These are phyloP conservation scores for Blepharisma undulans DNA, from an alignment of 169 alveolate genomes.

Conservation along the genomic window DNA sequence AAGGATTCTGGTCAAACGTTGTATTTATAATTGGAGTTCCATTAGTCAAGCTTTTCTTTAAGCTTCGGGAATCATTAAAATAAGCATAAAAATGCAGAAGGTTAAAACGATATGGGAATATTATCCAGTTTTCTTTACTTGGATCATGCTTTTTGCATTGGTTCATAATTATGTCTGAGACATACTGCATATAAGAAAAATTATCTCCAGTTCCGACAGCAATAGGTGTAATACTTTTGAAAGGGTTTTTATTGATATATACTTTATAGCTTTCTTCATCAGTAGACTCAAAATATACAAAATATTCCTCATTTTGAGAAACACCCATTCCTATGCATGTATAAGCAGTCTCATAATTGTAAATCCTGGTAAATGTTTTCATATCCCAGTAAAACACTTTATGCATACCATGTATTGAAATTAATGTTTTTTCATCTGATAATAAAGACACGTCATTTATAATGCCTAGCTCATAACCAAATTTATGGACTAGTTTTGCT, in stretches of 20 bases:
- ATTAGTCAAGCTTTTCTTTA: not conserved
- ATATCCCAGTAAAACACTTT: not conserved
- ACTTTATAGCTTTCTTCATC: not conserved
- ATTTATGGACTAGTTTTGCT: not conserved
- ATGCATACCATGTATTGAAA: not conserved
- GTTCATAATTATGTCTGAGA: not conserved
- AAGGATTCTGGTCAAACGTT: not conserved
- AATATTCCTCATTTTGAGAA: not conserved
- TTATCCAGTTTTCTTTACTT: not conserved
- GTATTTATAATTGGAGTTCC: not conserved
- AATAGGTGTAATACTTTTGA: not conserved
- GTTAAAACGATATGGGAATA: conserved; percentile 17
- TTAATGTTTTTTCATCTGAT: not conserved
- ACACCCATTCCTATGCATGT: not conserved
- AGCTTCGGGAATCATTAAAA: not conserved
- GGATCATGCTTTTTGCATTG: not conserved
- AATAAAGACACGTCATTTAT: not conserved
- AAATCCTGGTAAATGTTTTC: not conserved
- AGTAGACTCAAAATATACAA: not conserved
- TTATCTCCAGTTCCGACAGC: not conserved
- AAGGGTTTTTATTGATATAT: not conserved
- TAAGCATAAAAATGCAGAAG: conserved; percentile 18
- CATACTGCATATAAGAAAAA: not conserved
- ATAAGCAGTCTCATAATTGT: not conserved
- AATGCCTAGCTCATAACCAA: not conserved